Percentiles rank a stretch among this genome's conserved stretches.
Evolutionary conservation across 2,329 filamentous ascomycete genomes (phyloP).

Genomic region (Monilinia fructicola): DNA sequence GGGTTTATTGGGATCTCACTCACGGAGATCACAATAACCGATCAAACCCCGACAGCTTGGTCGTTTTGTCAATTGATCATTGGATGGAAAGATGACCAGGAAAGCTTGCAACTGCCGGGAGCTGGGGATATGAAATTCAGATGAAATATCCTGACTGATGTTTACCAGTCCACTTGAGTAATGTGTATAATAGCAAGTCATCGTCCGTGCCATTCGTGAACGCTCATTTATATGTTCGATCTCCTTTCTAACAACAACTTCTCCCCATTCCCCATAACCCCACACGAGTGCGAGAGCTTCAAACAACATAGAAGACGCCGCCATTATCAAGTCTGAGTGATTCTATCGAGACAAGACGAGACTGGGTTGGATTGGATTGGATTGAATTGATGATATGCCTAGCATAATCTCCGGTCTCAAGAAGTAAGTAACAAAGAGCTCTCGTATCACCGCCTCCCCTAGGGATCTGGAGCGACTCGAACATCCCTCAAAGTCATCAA

Average conservation of each 20-base stretch:
- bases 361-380: no score
- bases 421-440: background rate
- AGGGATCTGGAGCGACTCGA: no score
- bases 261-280: constrained; percentile 4
- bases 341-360: background rate
- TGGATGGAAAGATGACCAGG: constrained; percentile 6
- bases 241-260: background rate
- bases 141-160: background rate
- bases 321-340: background rate
- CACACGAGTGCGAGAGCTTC: background rate
- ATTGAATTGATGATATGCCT: constrained; percentile 2
- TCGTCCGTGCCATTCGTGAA: background rate
- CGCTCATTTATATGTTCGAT: background rate
- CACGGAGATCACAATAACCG: background rate
- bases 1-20: background rate
- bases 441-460: background rate
- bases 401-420: background rate
- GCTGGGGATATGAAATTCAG: background rate
- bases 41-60: background rate
- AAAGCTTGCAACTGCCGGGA: constrained; percentile 3
- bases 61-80: constrained; percentile 2
- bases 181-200: background rate
- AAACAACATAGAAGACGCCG: no score
- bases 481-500: background rate
- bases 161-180: background rate